Base-by-base conservation (phyloP, 169 alveolate genomes). In the Eimeria praecox region DNA sequence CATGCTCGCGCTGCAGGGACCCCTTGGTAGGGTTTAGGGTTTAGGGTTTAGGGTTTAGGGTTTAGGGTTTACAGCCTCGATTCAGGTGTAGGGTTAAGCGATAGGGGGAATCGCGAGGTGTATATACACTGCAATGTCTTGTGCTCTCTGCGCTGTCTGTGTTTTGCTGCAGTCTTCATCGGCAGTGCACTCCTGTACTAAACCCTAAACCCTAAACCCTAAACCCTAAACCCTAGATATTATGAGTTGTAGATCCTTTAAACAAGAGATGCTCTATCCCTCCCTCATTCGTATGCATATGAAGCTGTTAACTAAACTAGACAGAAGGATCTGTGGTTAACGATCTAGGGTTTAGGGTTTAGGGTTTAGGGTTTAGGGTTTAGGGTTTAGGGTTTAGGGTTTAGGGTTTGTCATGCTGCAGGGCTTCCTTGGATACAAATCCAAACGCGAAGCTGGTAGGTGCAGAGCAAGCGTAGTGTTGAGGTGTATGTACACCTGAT, bases 251-350 rank as follows among this genome's bases (percentile, higher is more conserved):
- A 33, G 6, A 5, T 2, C 46, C 87, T 42, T 38, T 42, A 3
- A 35, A 46, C 87, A 35, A 62, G 44, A 71, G 44, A n/a, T n/a
- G 40, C 44, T 10, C 44, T 8, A 40, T 77, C 62, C 12, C 33
- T 24, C 33, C 62, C 3, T 20, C 56, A 0, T 77, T 35, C 35
- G 97, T 97, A 0, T 97, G 97, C 62, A 38, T 9, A 8, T 66
- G 40, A 62, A 59, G n/a, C 14, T 2, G n/a, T 5, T 27, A 10
- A 64, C 27, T 14, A 12, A 38, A 9, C 3, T 27, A 69, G 44
- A 8, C 46, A 69, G 38, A 8, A 10, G 6, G 10, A 62, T 24
- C 75, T 62, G 27, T 5, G 75, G 18, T 27, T 20, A 73, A 38
- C 42, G 9, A 73, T 22, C 2, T 18, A 73, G 38, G 35, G 75